Evolutionary conservation across 140 eudicot species (phyloP), one percentile per base, ranked within the genome.

Genomic region (Senecio squalidus): DNA sequence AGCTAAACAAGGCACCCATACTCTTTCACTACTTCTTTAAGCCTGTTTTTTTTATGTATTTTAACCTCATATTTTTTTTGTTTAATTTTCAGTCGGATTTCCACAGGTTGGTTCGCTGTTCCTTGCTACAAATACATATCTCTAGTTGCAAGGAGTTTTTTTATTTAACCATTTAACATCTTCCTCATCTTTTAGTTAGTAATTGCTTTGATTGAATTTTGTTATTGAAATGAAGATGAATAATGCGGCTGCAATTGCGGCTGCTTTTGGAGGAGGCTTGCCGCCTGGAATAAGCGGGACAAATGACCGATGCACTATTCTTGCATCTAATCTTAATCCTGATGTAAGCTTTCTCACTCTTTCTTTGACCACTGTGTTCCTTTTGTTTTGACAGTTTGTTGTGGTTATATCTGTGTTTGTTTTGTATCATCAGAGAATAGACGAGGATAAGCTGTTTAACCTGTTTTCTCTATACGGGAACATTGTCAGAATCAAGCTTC

Each of bases 261-360:
- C 97, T 80, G 96, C 96, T n/a, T 93, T 93, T 80, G 94, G 90
- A 70, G 89, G 94, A 16, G 90, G 88, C 3, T 70, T 88, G 67
- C 99, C 96, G 51, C 95, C 89, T 33, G 95, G 95, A 27, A 80
- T 93, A 46, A 93, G 75, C 29, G 95, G 96, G 67, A 80, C 88
- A 20, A 93, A 93, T 40, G 99, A 93, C 29, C 67, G 96, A 74
- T 93, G 96, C 78, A 88, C 95, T 6, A 41, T 93, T 70, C 83
- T 93, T 70, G 96, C 70, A 38, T 93, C 96, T 55, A 88, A 82
- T 70, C 71, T 93, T 27, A 84, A 93, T 70, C 74, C 88, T 2
- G 99, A 88, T 59, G 99, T 93, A 78, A 84, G 76, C 68, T 53
- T 51, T 51, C 47, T 60, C 36, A 57, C 61, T 22, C 47, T 40